phyloP scores from a whole-genome alignment of 2,329 filamentous ascomycete genomes.

The Fusarium camptoceras region DNA sequence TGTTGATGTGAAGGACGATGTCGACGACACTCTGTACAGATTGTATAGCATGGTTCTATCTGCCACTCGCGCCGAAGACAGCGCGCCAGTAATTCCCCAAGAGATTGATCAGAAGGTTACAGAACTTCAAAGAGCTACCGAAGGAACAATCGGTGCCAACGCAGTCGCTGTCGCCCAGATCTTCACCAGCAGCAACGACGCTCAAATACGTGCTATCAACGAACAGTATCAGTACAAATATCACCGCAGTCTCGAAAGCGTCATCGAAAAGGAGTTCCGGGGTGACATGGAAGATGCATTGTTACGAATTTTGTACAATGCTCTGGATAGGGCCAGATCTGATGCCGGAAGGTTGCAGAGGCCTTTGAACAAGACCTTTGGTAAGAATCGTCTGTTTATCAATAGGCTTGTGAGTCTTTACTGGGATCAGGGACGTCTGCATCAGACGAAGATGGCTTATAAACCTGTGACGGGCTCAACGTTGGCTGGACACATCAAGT shows the following conservation, averaged over 20 bases:
- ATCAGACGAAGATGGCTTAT: conserved; percentile 65
- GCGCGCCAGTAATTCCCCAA: conserved; percentile 37
- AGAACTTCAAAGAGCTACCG: conserved; percentile 50
- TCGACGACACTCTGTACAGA: conserved; percentile 48
- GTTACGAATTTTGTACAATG: conserved; percentile 47
- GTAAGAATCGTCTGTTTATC: conserved; percentile 50
- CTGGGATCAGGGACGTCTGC: conserved; percentile 48
- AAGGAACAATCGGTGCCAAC: conserved; percentile 49
- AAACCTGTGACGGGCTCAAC: conserved; percentile 68
- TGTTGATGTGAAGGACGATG: conserved; percentile 49
- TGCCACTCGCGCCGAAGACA: conserved; percentile 47
- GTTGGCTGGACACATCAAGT: conserved; percentile 51
- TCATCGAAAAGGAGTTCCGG: conserved; percentile 52
- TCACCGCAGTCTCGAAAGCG: conserved; percentile 48
- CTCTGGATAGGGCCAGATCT: conserved; percentile 35
- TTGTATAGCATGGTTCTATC: conserved; percentile 52
- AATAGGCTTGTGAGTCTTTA: conserved; percentile 50
- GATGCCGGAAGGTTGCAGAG: conserved; percentile 45
- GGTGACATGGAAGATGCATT: conserved; percentile 52
- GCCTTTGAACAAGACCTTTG: conserved; percentile 44
- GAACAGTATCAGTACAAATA: conserved; percentile 50
- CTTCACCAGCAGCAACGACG: conserved; percentile 48
- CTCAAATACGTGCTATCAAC: conserved; percentile 49
- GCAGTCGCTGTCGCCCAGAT: conserved; percentile 50
- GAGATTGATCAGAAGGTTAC: conserved; percentile 52